phyloP scores from a whole-genome alignment of 2,329 filamentous ascomycete species.

The Fusarium praegraminearum region DNA sequence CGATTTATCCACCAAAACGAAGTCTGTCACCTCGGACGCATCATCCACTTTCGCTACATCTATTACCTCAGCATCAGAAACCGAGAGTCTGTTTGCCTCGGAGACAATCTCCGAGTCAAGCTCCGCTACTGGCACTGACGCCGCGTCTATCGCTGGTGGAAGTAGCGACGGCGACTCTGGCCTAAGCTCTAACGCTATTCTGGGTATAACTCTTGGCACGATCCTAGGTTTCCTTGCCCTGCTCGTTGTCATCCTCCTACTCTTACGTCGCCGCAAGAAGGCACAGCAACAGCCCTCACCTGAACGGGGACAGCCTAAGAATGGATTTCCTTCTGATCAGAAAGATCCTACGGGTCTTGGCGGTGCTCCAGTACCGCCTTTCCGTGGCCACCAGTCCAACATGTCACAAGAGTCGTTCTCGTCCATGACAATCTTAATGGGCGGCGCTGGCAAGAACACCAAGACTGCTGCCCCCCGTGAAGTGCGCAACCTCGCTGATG shows the following conservation, averaged over 20 bases:
- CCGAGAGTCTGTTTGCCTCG: conserved; percentile 41
- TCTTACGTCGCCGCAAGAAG: conserved; percentile 63
- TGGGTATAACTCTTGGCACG: conserved; percentile 86
- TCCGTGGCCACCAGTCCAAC: conserved; percentile 65
- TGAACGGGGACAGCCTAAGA: conserved; percentile 60
- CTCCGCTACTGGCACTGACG: conserved; percentile 42
- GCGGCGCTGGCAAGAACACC: conserved; percentile 63
- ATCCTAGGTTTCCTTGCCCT: conserved; percentile 79
- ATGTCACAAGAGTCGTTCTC: conserved; percentile 70
- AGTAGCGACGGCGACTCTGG: conserved; percentile 49
- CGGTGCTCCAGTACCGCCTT: conserved; percentile 57
- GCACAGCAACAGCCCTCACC: conserved; percentile 49
- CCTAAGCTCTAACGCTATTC: conserved; percentile 67
- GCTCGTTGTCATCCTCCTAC: conserved; percentile 77
- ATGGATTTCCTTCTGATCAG: conserved; percentile 63
- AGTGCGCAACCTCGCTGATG: conserved; percentile 65
- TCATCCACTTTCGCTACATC: conserved; percentile 47
- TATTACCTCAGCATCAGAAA: conserved; percentile 33
- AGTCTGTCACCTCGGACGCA: conserved; percentile 37
- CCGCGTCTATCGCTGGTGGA: conserved; percentile 46
- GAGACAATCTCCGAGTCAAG: conserved; percentile 45
- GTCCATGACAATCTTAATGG: conserved; percentile 75
- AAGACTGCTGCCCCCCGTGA: conserved; percentile 58
- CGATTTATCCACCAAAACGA: conserved; percentile 47
- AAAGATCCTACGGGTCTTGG: conserved; percentile 66